Percentiles rank a stretch among this genome's conserved stretches.
Conservation (phyloP, 139 green algal species). For the Coelastrella sp. region DNA sequence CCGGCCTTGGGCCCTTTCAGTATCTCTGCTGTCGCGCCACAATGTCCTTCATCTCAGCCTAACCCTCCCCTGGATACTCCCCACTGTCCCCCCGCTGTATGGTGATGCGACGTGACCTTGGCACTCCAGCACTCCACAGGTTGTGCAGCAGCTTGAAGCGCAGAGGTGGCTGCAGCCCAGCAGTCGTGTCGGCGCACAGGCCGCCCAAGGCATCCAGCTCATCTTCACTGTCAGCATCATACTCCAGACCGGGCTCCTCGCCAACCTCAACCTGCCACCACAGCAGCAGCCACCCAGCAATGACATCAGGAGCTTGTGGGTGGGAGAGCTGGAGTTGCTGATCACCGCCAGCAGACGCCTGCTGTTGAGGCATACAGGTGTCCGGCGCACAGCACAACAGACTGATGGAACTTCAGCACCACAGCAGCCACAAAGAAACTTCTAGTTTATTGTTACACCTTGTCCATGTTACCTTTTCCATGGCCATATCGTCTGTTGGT, state of each 20-base stretch:
- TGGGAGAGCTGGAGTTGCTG: too few relatives aligned
- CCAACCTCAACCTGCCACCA: conserved; percentile 53
- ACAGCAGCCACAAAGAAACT: too few relatives aligned
- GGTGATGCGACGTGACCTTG: conserved; percentile 36
- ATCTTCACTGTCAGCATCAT: conserved; percentile 59
- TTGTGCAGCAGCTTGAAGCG: conserved; percentile 65
- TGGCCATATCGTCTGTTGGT: conserved; percentile 47
- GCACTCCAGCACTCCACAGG: conserved; percentile 53
- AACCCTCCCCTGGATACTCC: background rate
- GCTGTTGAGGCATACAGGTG: background rate
- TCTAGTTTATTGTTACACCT: too few relatives aligned
- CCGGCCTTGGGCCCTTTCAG: too few relatives aligned
- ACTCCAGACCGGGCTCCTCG: conserved; percentile 66
- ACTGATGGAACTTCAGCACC: background rate
- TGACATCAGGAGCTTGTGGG: background rate
- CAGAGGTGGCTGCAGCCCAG: conserved; percentile 7
- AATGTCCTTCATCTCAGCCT: too few relatives aligned
- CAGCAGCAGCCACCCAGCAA: background rate
- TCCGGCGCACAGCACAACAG: background rate
- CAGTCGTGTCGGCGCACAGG: background rate
- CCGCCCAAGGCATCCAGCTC: conserved; percentile 52
- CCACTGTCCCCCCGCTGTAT: background rate
- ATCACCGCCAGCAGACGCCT: too few relatives aligned
- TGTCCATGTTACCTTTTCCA: conserved; percentile 36
- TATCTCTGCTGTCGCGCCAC: too few relatives aligned